Evolutionary conservation across 257 asterid genomes (phyloP).

Genomic region (Coffea eugenioides): DNA sequence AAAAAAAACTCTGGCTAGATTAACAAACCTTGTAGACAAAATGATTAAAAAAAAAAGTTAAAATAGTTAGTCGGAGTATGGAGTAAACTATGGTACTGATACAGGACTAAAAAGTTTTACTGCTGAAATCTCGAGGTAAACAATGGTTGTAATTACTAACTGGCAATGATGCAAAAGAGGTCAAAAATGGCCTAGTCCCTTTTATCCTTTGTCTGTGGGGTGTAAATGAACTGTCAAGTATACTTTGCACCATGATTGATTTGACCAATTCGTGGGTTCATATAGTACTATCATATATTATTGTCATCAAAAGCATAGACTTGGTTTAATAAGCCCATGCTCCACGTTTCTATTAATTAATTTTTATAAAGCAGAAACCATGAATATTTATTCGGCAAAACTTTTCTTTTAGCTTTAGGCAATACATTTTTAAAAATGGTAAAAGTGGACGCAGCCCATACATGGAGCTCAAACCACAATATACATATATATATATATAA

Average conservation of each 20-base stretch:
- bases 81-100: background rate
- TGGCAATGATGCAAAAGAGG: background rate
- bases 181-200: background rate
- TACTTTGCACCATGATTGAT: slow-evolving; percentile 5
- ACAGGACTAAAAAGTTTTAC: background rate
- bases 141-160: background rate
- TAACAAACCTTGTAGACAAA: too few relatives aligned
- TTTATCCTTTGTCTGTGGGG: slow-evolving; percentile 4
- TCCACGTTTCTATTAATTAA: background rate
- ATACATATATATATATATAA: too few relatives aligned
- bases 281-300: background rate
- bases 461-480: background rate
- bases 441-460: too few relatives aligned
- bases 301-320: background rate
- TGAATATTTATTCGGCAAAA: background rate
- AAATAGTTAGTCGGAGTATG: too few relatives aligned
- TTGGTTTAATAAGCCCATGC: background rate
- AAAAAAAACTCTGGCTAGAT: background rate
- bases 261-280: background rate
- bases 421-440: background rate
- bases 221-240: background rate
- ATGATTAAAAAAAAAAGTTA: background rate
- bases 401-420: background rate
- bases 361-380: background rate
- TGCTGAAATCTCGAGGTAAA: background rate